Percentiles rank a stretch among this genome's conserved stretches.
Evolutionary conservation across 1,284 basidiomycete genomes (phyloP).

Genomic region (Fomitopsis palustris): DNA sequence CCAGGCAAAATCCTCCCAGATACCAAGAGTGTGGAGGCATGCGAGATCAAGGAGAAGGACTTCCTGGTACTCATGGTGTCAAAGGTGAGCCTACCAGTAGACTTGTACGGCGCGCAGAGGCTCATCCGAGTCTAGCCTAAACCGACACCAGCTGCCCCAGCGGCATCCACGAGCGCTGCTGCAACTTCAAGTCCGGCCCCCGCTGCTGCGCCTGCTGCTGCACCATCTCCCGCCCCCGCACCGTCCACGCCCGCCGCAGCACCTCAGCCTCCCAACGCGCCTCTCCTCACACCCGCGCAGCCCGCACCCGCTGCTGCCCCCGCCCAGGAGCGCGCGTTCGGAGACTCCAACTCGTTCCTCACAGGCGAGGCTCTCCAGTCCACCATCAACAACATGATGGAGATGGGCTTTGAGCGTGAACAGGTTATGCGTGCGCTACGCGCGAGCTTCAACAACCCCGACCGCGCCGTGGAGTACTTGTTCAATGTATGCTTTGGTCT

Average conservation of each 20-base stretch:
- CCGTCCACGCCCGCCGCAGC: slow-evolving; percentile 34
- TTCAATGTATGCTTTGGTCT: slow-evolving; percentile 70
- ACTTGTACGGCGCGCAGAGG: not conserved
- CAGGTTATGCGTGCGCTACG: slow-evolving; percentile 85
- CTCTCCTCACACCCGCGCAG: slow-evolving; percentile 32
- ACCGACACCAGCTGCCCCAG: slow-evolving; percentile 36
- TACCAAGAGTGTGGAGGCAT: slow-evolving; percentile 84
- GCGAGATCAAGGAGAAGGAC: slow-evolving; percentile 97
- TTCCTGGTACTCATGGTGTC: slow-evolving; percentile 99
- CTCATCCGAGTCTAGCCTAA: slow-evolving; percentile 44
- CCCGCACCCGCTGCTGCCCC: slow-evolving; percentile 34
- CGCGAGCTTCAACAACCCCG: slow-evolving; percentile 97
- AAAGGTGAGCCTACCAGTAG: slow-evolving; percentile 57
- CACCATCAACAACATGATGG: slow-evolving; percentile 80
- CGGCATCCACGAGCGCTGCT: slow-evolving; percentile 25
- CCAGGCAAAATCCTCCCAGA: slow-evolving; percentile 92
- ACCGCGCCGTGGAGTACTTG: slow-evolving; percentile 96
- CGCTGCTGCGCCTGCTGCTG: slow-evolving; percentile 27
- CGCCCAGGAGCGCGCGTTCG: slow-evolving; percentile 38
- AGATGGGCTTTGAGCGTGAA: slow-evolving; percentile 94
- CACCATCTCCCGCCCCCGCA: slow-evolving; percentile 28
- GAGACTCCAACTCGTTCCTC: slow-evolving; percentile 60
- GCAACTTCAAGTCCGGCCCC: slow-evolving; percentile 23
- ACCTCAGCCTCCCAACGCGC: slow-evolving; percentile 31
- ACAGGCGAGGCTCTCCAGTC: slow-evolving; percentile 72